A percentile compares a stretch with the other conserved stretches of the same genome.
Evolutionary conservation across 352 stramenopile genomes (phyloP).

Genomic region (Pythium brachiatum): DNA sequence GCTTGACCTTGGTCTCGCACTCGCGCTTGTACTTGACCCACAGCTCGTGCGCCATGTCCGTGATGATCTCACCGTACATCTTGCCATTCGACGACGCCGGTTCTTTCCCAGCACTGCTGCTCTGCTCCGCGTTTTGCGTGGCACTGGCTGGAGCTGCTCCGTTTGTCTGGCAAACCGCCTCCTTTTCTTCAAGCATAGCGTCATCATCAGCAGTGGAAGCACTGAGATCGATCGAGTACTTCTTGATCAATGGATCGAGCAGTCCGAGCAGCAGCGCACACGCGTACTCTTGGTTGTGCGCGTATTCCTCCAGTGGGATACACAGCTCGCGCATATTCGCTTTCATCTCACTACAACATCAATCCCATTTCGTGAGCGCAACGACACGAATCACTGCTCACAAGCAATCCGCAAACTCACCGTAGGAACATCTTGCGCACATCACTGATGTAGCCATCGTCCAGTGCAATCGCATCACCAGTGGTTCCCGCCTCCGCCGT

Average conservation of each 20-base stretch:
- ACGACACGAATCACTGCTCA: too few species aligned
- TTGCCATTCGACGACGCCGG: conserved; percentile 26
- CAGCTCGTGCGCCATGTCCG: conserved; percentile 64
- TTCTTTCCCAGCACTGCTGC: not conserved
- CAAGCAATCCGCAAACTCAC: too few species aligned
- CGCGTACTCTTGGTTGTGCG: conserved; percentile 76
- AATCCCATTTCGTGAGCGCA: not conserved
- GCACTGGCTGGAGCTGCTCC: not conserved
- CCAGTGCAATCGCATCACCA: conserved; percentile 39
- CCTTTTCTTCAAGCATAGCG: not conserved
- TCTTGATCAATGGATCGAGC: conserved; percentile 69
- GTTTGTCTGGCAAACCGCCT: not conserved
- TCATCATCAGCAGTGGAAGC: not conserved
- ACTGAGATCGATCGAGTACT: conserved; percentile 47
- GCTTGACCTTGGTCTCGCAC: conserved; percentile 49
- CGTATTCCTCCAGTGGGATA: conserved; percentile 81
- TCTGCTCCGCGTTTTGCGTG: not conserved
- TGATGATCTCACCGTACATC: conserved; percentile 71
- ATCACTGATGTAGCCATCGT: conserved; percentile 68
- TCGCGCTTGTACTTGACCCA: conserved; percentile 56
- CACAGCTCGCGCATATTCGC: conserved; percentile 77
- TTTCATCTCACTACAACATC: conserved; percentile 73
- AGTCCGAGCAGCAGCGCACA: conserved; percentile 69
- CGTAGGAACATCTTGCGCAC: conserved; percentile 54
- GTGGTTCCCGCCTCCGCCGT: conserved; percentile 36